Evolutionary conservation across 2,329 filamentous ascomycete species (phyloP).

Genomic region (Xylaria sp.): DNA sequence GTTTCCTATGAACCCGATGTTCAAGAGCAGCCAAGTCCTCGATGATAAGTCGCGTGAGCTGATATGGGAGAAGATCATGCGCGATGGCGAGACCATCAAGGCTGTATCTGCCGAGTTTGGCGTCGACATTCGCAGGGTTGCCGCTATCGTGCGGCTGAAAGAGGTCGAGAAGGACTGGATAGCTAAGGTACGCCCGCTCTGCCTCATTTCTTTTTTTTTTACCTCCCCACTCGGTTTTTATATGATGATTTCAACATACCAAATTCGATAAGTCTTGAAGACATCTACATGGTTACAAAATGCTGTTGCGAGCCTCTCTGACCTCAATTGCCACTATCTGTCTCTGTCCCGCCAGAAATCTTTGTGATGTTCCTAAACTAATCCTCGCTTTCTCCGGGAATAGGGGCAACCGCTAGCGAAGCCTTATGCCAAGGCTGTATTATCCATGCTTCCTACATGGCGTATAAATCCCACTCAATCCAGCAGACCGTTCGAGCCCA

Average conservation of each 20-base stretch:
- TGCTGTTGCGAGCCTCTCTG: constrained; percentile 80
- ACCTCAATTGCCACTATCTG: constrained; percentile 51
- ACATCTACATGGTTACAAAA: constrained; percentile 90
- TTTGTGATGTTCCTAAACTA: constrained; percentile 34
- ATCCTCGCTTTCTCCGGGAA: constrained; percentile 16
- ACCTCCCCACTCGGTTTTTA: constrained; percentile 37
- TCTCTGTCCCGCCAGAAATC: constrained; percentile 35
- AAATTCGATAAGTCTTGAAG: constrained; percentile 99
- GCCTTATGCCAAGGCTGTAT: constrained; percentile 80
- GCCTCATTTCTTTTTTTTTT: constrained; percentile 1
- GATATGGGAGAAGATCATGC: constrained; percentile 76
- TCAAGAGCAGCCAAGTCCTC: constrained; percentile 77
- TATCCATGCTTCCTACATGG: constrained; percentile 83
- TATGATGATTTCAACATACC: constrained; percentile 73
- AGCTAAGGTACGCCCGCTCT: constrained; percentile 71
- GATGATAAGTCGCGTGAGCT: constrained; percentile 77
- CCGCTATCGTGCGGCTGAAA: constrained; percentile 86
- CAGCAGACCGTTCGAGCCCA: constrained; percentile 64
- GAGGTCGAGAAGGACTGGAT: constrained; percentile 85
- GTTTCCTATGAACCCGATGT: constrained; percentile 82
- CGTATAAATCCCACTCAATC: constrained; percentile 64
- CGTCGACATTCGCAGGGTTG: constrained; percentile 85
- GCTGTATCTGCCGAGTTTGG: constrained; percentile 80
- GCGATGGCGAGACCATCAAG: constrained; percentile 75
- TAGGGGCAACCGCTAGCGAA: constrained; percentile 81